Evolutionary conservation across 306 rosid species (phyloP).

Genomic region (Sicyos edulis): DNA sequence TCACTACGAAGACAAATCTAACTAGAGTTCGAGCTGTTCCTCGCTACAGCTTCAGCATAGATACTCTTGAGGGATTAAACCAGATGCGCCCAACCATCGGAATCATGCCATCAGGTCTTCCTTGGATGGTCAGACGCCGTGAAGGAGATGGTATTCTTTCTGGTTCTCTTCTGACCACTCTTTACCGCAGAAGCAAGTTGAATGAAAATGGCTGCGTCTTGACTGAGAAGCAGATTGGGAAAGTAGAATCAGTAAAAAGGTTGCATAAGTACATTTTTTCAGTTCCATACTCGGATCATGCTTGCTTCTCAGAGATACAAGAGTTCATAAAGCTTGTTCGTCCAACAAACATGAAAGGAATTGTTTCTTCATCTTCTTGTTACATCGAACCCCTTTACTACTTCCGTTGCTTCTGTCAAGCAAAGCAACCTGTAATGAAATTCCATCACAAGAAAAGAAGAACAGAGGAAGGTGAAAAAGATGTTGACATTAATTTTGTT

Average conservation of each 20-base stretch:
- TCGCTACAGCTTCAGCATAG: conserved; percentile 59
- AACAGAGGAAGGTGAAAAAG: conserved; percentile 28
- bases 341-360: conserved; percentile 54
- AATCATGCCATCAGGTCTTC: conserved; percentile 72
- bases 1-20: conserved; percentile 55
- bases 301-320: conserved; percentile 47
- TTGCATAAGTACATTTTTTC: conserved; percentile 43
- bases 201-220: conserved; percentile 24
- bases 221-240: conserved; percentile 28
- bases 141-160: conserved; percentile 27
- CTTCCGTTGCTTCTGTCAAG: conserved; percentile 48
- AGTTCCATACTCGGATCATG: conserved; percentile 71
- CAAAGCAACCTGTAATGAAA: conserved; percentile 27
- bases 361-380: conserved; percentile 55
- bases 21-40: conserved; percentile 84
- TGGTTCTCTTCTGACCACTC: conserved; percentile 40
- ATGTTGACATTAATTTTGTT: conserved; percentile 15
- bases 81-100: conserved; percentile 54
- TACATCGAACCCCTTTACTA: conserved; percentile 57
- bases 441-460: conserved; percentile 23
- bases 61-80: conserved; percentile 55
- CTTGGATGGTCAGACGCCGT: conserved; percentile 45
- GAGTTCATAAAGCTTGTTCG: conserved; percentile 53
- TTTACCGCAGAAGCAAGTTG: conserved; percentile 30
- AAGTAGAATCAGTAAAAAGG: conserved; percentile 25